Conservation (phyloP, 805 yeast species). For the Candida argentea region DNA sequence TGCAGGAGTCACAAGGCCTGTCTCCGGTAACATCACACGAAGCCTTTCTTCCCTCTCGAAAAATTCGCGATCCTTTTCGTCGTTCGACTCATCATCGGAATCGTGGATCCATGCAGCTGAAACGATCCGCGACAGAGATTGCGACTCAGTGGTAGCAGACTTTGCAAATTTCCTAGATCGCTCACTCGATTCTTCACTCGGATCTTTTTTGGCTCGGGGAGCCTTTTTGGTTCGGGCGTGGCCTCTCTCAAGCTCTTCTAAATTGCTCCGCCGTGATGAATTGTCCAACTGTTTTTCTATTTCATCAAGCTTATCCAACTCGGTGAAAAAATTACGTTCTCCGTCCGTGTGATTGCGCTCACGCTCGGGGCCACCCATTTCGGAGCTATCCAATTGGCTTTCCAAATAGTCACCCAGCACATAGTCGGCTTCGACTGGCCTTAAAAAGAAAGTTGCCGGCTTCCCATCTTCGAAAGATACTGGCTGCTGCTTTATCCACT, state of each 20-base stretch:
- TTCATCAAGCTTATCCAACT: conserved; percentile 31
- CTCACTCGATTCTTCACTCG: conserved; percentile 1
- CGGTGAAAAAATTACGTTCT: conserved; percentile 13
- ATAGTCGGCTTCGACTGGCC: conserved; percentile 13
- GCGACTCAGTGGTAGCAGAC: conserved; percentile 17
- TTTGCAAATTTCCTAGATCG: conserved; percentile 19
- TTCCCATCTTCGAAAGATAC: conserved; percentile 24
- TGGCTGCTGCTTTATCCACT: conserved; percentile 31
- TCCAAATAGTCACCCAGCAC: conserved; percentile 7
- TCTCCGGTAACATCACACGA: conserved; percentile 24
- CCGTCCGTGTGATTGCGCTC: conserved; percentile 4
- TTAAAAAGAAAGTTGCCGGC: conserved; percentile 23
- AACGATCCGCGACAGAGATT: conserved; percentile 13
- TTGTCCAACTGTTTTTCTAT: conserved; percentile 11
- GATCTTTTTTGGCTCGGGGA: conserved; percentile 2
- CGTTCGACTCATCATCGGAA: conserved; percentile 58
- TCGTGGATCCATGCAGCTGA: conserved; percentile 49
- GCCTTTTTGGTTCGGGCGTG: conserved; percentile 15
- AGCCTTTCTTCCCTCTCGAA: conserved; percentile 46
- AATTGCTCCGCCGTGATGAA: not conserved
- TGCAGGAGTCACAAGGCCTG: conserved; percentile 25
- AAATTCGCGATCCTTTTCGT: conserved; percentile 41
- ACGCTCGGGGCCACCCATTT: conserved; percentile 10
- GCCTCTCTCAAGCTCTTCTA: conserved; percentile 8
- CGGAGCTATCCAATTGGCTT: conserved; percentile 18